Base-by-base conservation (phyloP, 306 rosid species). In the Sphenostylis stenocarpa region DNA sequence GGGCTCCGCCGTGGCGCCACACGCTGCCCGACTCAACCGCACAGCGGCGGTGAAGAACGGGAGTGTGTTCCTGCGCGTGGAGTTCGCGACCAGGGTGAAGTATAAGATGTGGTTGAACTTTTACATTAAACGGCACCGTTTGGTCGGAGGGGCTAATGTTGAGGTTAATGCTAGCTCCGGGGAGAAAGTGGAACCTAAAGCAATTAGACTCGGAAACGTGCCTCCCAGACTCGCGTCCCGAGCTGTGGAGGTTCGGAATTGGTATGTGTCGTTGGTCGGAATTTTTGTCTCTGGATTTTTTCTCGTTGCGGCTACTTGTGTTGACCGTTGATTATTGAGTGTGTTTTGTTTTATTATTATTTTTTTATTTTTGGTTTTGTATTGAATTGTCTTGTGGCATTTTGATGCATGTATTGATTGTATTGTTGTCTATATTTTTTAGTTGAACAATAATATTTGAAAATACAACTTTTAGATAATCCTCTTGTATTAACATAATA, bases 1-100 rank as follows among this genome's bases (percentile, higher is more conserved):
- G 7, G 75, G 20, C 56, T 6, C 64, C 10, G 20, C 13, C 5
- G 17, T 69, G 36, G 33, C 1, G 0, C 38, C 53, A 0, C 34
- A 66, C 8, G 31, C 44, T 8, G 70, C 56, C 6, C 45, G 64
- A 26, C 24, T 85, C 19, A 84, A 91, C 62, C 78, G 76, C 77
- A 76, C 89, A 11, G 60, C 43, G 39, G 76, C 6, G 24, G 6
- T 49, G 56, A 49, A 0, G 70, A 69, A 72, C 20, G 77, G 81
- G 2, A 39, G n/a, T 2, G 57, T 61, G 73, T 29, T n/a, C 21
- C 70, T 91, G 43, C 81, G 90, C 78, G 89, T 94, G 84, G 82
- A 88, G 75, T 65, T 93, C 60, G 84, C 9, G 55, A 91, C 97
- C 39, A 58, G 45, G 24, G 94, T 91, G 67, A 86, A 87, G 90